These are phyloP conservation scores for Stagonosporopsis rhizophila DNA, from an alignment of 2,329 filamentous ascomycete genomes.

Conservation along the genomic window DNA sequence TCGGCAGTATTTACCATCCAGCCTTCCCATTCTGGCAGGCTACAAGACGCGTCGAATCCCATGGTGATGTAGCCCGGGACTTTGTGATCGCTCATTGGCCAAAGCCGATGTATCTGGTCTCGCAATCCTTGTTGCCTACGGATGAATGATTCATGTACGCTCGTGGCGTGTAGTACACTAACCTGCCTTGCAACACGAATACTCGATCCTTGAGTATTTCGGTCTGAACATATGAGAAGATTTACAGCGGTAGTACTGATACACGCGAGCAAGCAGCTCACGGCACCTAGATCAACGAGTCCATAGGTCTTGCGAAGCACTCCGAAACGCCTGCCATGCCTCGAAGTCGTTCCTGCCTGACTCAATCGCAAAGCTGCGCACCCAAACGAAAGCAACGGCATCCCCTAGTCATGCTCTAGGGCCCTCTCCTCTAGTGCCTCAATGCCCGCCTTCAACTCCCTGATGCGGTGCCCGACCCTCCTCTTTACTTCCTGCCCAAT, in stretches of 20 bases:
- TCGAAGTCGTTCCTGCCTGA: background rate
- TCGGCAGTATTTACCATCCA: background rate
- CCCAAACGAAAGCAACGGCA: background rate
- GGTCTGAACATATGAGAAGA: background rate
- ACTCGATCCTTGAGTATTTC: background rate
- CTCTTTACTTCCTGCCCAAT: slow-evolving; percentile 17
- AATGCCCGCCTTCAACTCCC: slow-evolving; percentile 62
- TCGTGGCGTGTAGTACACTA: background rate
- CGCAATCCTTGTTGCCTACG: background rate
- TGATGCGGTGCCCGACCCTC: slow-evolving; percentile 50
- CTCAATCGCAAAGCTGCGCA: background rate
- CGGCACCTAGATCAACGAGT: background rate
- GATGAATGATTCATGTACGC: background rate
- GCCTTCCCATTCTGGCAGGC: background rate
- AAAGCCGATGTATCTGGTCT: background rate
- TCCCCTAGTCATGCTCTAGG: slow-evolving; percentile 55
- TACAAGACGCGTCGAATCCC: background rate
- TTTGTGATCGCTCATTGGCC: background rate
- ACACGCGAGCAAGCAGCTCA: background rate
- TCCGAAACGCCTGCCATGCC: slow-evolving; percentile 5
- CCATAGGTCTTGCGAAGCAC: background rate
- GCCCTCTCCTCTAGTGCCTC: slow-evolving; percentile 60
- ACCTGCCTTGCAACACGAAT: background rate
- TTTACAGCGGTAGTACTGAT: slow-evolving; percentile 8
- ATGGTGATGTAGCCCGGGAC: background rate